Percentiles rank a stretch among this genome's conserved stretches.
Evolutionary conservation across 2,329 filamentous ascomycete genomes (phyloP).

Genomic region (Metarhizium robertsii): DNA sequence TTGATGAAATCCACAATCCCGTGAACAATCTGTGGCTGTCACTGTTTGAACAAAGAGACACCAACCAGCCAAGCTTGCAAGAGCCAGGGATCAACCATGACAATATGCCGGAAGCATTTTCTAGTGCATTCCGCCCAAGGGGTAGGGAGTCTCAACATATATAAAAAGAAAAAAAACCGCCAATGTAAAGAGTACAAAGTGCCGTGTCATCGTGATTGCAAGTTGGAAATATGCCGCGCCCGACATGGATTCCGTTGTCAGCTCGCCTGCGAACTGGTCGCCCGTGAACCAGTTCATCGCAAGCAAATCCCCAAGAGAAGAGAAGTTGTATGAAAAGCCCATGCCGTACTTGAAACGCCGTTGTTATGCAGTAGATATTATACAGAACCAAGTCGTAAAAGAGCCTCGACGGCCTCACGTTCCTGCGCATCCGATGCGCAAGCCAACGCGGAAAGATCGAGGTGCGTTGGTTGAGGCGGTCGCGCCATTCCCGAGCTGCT

Average conservation of each 20-base stretch:
- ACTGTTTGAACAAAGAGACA: neutral
- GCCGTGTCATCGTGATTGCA: constrained; percentile 24
- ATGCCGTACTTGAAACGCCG: constrained; percentile 1
- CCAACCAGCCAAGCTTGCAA: neutral
- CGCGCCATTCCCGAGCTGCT: constrained; percentile 43
- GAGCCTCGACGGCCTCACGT: constrained; percentile 71
- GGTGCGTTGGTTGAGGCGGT: constrained; percentile 39
- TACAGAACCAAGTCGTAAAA: constrained; percentile 73
- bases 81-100: neutral
- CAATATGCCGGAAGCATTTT: neutral
- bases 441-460: constrained; percentile 42
- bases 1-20: neutral
- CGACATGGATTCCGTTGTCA: constrained; percentile 17
- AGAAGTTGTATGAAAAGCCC: constrained; percentile 1
- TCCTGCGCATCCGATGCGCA: constrained; percentile 59
- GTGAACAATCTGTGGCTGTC: neutral
- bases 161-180: neutral
- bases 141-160: neutral
- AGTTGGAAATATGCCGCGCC: constrained; percentile 11
- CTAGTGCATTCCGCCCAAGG: neutral
- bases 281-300: constrained; percentile 3
- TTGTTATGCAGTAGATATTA: constrained; percentile 37
- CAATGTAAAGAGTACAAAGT: constrained; percentile 7
- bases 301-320: neutral
- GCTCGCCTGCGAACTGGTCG: constrained; percentile 7